Evolutionary conservation across 202 grass and related monocot genomes (phyloP).

Genomic region (Sporobolus alterniflorus): DNA sequence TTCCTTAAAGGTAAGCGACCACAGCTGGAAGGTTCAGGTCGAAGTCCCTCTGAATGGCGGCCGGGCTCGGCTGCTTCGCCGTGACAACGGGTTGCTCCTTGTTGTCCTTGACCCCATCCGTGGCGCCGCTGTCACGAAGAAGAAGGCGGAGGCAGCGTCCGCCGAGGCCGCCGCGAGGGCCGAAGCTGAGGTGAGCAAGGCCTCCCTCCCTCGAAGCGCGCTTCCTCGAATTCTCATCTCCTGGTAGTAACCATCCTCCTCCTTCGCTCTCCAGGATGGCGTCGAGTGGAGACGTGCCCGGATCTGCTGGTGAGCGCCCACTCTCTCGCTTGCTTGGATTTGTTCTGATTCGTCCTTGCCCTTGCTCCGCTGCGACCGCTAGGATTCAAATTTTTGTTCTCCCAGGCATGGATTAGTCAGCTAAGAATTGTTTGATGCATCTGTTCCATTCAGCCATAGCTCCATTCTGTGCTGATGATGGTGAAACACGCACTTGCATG

Average conservation of each 20-base stretch:
- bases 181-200: too few species aligned
- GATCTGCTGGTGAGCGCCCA: constrained; percentile 41
- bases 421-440: background rate
- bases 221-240: background rate
- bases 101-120: too few species aligned
- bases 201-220: background rate
- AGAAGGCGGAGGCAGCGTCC: too few species aligned
- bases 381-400: background rate
- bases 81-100: too few species aligned
- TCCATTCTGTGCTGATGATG: background rate
- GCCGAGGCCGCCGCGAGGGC: too few species aligned
- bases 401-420: background rate
- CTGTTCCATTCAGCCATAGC: background rate
- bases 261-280: constrained; percentile 24
- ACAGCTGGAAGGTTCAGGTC: too few species aligned
- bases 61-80: too few species aligned
- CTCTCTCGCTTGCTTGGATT: background rate
- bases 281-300: constrained; percentile 43
- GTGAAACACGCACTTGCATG: background rate
- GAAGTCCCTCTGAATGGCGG: too few species aligned
- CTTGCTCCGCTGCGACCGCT: background rate
- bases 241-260: too few species aligned
- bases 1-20: constrained; percentile 94
- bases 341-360: background rate
- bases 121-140: too few species aligned